Percentiles rank a stretch among this genome's conserved stretches.
Conservation (phyloP, 2,329 filamentous ascomycete species). For the Capronia epimyces region DNA sequence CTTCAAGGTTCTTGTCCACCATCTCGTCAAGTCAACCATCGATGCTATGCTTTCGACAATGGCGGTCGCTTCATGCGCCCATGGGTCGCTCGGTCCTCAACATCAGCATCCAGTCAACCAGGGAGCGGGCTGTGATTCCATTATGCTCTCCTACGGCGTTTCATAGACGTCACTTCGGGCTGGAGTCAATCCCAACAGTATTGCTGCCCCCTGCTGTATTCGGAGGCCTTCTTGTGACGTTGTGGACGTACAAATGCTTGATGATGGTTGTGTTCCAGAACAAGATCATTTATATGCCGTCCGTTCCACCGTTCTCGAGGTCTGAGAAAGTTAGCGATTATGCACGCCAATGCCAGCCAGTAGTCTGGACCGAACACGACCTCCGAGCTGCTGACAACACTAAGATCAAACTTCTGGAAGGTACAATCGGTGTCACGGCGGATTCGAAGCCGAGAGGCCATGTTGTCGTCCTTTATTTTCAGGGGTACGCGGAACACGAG, state of each 20-base stretch:
- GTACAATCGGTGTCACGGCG: slow-evolving; percentile 25
- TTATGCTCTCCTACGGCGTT: neutral
- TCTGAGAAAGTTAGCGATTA: slow-evolving; percentile 64
- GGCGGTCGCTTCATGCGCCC: neutral
- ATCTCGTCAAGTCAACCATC: neutral
- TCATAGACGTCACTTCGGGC: slow-evolving; percentile 16
- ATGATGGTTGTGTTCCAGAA: slow-evolving; percentile 76
- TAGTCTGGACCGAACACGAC: slow-evolving; percentile 63
- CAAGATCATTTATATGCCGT: slow-evolving; percentile 76
- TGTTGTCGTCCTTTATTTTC: slow-evolving; percentile 45
- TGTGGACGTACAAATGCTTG: slow-evolving; percentile 61
- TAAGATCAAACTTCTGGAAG: slow-evolving; percentile 56
- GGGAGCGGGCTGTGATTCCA: neutral
- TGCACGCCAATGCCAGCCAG: slow-evolving; percentile 51
- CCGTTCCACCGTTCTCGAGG: slow-evolving; percentile 64
- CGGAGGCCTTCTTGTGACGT: slow-evolving; percentile 56
- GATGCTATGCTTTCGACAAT: slow-evolving; percentile 3
- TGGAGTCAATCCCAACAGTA: slow-evolving; percentile 38
- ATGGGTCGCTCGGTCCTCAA: neutral
- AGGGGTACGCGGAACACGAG: slow-evolving; percentile 36
- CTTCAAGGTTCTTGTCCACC: neutral
- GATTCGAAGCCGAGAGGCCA: slow-evolving; percentile 22
- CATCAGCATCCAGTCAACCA: neutral
- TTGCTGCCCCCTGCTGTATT: slow-evolving; percentile 65
- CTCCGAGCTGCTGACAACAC: slow-evolving; percentile 61